Percentiles rank a stretch among this genome's conserved stretches.
phyloP scores from a whole-genome alignment of 1,284 basidiomycete species.

The Austroboletus novae-zelandiae region DNA sequence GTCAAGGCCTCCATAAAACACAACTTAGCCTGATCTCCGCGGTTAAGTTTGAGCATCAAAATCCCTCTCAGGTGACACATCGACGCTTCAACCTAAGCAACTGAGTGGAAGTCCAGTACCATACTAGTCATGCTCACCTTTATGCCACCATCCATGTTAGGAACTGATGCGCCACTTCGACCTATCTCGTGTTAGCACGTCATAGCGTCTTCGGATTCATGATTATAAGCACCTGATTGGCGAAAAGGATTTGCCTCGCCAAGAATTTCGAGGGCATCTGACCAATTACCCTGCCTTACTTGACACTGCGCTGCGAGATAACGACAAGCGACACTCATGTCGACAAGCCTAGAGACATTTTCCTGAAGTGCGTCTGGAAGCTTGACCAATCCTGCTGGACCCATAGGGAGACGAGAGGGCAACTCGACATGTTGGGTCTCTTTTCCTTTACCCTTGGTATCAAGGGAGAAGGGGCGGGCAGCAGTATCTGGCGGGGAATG shows the following conservation, averaged over 20 bases:
- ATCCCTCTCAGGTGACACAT: conserved; percentile 94
- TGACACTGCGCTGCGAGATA: conserved; percentile 95
- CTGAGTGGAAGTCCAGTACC: conserved; percentile 11
- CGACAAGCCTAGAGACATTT: conserved; percentile 75
- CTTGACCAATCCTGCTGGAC: conserved; percentile 64
- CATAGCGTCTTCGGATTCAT: background rate
- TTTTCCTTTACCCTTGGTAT: conserved; percentile 58
- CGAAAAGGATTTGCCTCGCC: conserved; percentile 89
- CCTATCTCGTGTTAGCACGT: conserved; percentile 32
- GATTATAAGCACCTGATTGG: conserved; percentile 48
- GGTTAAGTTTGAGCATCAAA: conserved; percentile 91
- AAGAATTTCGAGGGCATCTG: conserved; percentile 90
- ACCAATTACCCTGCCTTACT: conserved; percentile 89
- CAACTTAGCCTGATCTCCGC: conserved; percentile 85
- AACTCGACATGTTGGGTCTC: conserved; percentile 46
- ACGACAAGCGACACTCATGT: conserved; percentile 89
- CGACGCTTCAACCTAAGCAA: conserved; percentile 81
- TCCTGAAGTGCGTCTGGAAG: conserved; percentile 59
- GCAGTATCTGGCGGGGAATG: conserved; percentile 22
- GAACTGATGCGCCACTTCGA: conserved; percentile 63
- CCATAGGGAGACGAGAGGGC: conserved; percentile 61
- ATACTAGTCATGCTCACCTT: conserved; percentile 51
- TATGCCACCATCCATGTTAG: conserved; percentile 82
- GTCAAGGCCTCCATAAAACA: conserved; percentile 94
- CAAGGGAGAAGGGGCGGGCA: conserved; percentile 25